A percentile compares a stretch with the other conserved stretches of the same genome.
phyloP scores from a whole-genome alignment of 2,329 filamentous ascomycete genomes.

The Chaetomium strumarium region DNA sequence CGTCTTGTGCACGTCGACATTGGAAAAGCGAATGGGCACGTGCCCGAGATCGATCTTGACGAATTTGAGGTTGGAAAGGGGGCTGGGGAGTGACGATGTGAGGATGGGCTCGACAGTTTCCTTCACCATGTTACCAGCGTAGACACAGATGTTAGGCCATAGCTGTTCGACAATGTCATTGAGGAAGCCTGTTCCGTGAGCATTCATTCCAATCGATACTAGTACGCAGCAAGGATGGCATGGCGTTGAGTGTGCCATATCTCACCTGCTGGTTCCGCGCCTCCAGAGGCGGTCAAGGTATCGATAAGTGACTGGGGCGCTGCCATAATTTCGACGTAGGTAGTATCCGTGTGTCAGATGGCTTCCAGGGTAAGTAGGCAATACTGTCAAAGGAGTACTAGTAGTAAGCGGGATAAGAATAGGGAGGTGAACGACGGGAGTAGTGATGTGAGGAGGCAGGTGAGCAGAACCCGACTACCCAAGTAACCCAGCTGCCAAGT shows the following conservation, averaged over 20 bases:
- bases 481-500: no score
- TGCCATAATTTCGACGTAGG: no score
- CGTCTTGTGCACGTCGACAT: slow-evolving; percentile 41
- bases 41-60: slow-evolving; percentile 41
- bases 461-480: no score
- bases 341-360: no score
- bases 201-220: background rate
- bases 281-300: slow-evolving; percentile 36
- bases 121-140: slow-evolving; percentile 39
- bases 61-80: slow-evolving; percentile 38
- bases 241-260: background rate
- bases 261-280: slow-evolving; percentile 35
- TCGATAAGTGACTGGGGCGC: slow-evolving; percentile 27
- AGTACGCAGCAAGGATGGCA: background rate
- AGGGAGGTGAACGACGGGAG: no score
- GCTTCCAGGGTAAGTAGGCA: no score
- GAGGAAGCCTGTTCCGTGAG: slow-evolving; percentile 32
- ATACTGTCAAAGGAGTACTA: no score
- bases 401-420: no score
- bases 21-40: slow-evolving; percentile 36
- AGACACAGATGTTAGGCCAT: slow-evolving; percentile 45
- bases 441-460: no score
- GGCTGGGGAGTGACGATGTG: slow-evolving; percentile 39
- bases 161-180: slow-evolving; percentile 43
- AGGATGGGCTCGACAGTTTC: slow-evolving; percentile 44